Base-by-base conservation (phyloP, 2,329 filamentous ascomycete genomes). In the Leptographium radiaticola region DNA sequence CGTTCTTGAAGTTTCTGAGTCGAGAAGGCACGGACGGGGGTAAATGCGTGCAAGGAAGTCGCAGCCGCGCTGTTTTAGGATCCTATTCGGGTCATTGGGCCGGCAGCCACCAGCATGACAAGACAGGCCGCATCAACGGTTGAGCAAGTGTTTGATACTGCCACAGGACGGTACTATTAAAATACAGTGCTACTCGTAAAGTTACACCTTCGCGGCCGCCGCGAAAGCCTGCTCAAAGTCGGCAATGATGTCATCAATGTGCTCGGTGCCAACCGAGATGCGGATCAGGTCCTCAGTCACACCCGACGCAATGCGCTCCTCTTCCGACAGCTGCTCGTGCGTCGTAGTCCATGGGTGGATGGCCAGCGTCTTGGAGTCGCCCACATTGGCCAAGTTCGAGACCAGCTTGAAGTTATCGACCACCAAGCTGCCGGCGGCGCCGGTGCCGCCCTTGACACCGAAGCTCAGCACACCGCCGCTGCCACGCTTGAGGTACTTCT, bases 291-390 rank as follows among this genome's bases (percentile, higher is more conserved):
- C 91, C 72, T 87, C 83, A 16, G 88, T 93, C 12, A 93, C 88
- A 62, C 91, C 91, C 25, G 87, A 91, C 65, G 73, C 82, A 51
- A 77, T 66, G 70, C 83, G 88, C 75, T 96, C 91, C 66, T 89
- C 78, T 34, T 91, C 86, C 30, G 75, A 82, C 55, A 97, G 76
- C 73, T 97, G 91, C 74, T 95, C 87, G 68, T 97, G 91, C 2
- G 91, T 97, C 3, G 91, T 96, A 7, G 84, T 87, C 88, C 89
- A 95, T 25, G 91, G 91, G 70, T 96, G 90, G 62, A 96, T 95
- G 30, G 90, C 90, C 58, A 96, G 74, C 8, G 90, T 95, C 79
- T 97, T 97, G 49, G 87, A 87, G 68, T 97, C 91, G 55, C 91
- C 91, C 33, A 97, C 90, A 66, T 98, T 98, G 55, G 93, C 93